Evolutionary conservation across 345 rosid genomes (phyloP), one percentile per base, ranked within the genome.

Genomic region (Noccaea bulbosa): DNA sequence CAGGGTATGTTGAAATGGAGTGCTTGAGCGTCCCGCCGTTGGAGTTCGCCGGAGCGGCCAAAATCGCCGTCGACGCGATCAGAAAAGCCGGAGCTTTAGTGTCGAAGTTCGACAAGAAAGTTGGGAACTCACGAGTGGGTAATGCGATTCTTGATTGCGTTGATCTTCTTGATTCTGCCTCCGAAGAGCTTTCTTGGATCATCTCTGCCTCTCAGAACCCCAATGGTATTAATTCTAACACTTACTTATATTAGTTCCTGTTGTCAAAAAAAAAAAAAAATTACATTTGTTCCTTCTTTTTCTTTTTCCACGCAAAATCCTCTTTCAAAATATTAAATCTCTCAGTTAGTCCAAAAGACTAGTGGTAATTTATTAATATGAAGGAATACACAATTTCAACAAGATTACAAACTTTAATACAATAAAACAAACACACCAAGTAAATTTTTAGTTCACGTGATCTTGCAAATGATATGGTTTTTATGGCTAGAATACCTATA

Each of bases 151-250:
- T 78, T 15, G 92, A 89, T 51, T 89, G 96, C 17, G 81, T 87
- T 45, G 96, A 89, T 65, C 81, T 89, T 69, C 84, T 89, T 11
- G 91, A 87, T 55, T 78, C 79, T 64, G 87, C 91, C 30, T 49
- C 82, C 12, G 92, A 85, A 50, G 82, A 74, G 68, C 72, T 89
- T 38, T 74, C 79, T 70, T 87, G 90, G 93, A 37, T 84, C 64
- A 47, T 84, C 30, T 80, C 87, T 73, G 89, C 86, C 67, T 77
- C 87, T 53, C 79, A 84, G 63, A 74, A 71, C 58, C 85, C 89
- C 30, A 79, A 69, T 1, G 90, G 90, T 84, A 78, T 14, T 7
- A 62, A 5, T 20, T 46, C n/a, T 7, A 17, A 63, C 62, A 16
- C 11, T 56, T 15, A 27, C 2, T 27, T 27, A 2, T 27, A 22